Evolutionary conservation across 768 basidiomycete species (phyloP), one percentile per base, ranked within the genome.

Genomic region (Stropharia rugosoannulata): DNA sequence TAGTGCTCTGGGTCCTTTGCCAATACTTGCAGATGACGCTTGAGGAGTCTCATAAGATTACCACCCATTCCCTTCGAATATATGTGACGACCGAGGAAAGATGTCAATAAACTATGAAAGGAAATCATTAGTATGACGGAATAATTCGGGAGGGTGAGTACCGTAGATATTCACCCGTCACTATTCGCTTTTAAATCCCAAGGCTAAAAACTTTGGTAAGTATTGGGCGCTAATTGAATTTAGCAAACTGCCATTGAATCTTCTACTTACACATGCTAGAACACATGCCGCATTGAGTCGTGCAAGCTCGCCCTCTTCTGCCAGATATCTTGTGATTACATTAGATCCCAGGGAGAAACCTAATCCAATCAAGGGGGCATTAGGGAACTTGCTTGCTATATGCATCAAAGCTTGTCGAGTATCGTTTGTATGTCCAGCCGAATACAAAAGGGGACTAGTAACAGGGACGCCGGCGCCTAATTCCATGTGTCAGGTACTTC

Each of bases 341-440:
- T 92, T 93, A 41, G 95, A 90, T 41, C 96, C 97, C 37, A 99
- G 82, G 4, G 94, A 97, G 76, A 96, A 98, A 6, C 95, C 93
- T 9, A 97, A 71, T 12, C 91, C 96, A 15, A 96, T 71, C 37
- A 98, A 74, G 3, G 88, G 90, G 0, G 96, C 93, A 9, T 79
- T 73, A 2, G 96, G 95, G 63, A 87, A 95, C 57, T 70, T 67
- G 46, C 81, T 70, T 2, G 85, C 78, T 51, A 98, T 82, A 72
- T 90, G 89, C 62, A 89, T 77, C 47, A 97, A 68, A 1, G 92
- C 90, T 57, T 84, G 83, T 25, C 94, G 86, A 36, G 95, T 77
- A 72, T 99, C 96, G 60, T 95, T 87, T 8, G 95, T 98, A 59
- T 92, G 83, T 29, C 88, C 92, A 15, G 93, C 93, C 46, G 90